A percentile compares a stretch with the other conserved stretches of the same genome.
Evolutionary conservation across 805 yeast genomes (phyloP).

Genomic region (Candida piceae): DNA sequence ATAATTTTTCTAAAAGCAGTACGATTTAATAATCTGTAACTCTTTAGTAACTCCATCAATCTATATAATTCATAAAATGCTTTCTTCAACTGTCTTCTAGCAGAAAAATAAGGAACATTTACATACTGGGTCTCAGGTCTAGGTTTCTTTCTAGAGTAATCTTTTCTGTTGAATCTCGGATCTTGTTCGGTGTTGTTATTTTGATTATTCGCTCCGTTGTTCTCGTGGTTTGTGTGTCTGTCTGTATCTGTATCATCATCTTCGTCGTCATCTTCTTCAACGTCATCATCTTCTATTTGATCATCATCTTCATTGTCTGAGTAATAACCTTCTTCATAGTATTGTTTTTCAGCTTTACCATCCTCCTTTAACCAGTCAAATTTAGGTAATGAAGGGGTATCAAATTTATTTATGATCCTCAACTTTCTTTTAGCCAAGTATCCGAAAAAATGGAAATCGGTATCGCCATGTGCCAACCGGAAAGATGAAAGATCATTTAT

Average conservation of each 20-base stretch:
- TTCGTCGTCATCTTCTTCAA: background rate
- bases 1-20: constrained; percentile 87
- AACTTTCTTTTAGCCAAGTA: constrained; percentile 23
- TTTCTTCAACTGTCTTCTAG: constrained; percentile 60
- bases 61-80: constrained; percentile 73
- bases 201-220: background rate
- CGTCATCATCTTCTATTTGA: constrained; percentile 7
- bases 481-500: constrained; percentile 6
- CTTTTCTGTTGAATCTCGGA: constrained; percentile 38
- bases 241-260: constrained; percentile 1
- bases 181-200: constrained; percentile 10
- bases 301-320: constrained; percentile 15
- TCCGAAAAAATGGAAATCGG: constrained; percentile 14
- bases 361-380: constrained; percentile 30
- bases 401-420: constrained; percentile 31
- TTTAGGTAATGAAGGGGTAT: constrained; percentile 38
- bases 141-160: constrained; percentile 37
- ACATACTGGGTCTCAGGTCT: constrained; percentile 3
- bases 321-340: constrained; percentile 30
- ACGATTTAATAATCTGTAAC: constrained; percentile 70
- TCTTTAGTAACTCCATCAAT: constrained; percentile 61
- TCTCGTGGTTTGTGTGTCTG: constrained; percentile 1
- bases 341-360: constrained; percentile 30
- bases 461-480: constrained; percentile 3
- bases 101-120: constrained; percentile 53